These are phyloP conservation scores for Kalmusia sp. DNA, from an alignment of 2,329 filamentous ascomycete genomes.

Conservation along the genomic window DNA sequence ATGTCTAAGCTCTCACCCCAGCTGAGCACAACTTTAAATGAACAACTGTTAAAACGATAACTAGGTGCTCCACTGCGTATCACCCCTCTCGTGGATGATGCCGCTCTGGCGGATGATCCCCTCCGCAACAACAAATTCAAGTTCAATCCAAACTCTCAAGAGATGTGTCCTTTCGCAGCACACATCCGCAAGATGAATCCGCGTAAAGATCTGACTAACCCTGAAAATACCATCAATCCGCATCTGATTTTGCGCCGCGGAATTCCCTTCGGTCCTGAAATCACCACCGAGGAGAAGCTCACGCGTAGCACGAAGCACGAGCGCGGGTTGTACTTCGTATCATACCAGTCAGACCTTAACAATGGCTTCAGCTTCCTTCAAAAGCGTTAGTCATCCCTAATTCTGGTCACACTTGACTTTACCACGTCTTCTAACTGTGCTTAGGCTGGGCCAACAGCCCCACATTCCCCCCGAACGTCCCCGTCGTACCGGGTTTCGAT, in stretches of 20 bases:
- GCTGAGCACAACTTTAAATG: too few species aligned
- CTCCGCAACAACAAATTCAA: slow-evolving; percentile 15
- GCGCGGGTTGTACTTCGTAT: slow-evolving; percentile 15
- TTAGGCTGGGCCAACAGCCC: slow-evolving; percentile 9
- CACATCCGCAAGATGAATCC: slow-evolving; percentile 17
- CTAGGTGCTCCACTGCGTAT: slow-evolving; percentile 1
- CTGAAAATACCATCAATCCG: neutral
- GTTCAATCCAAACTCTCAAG: slow-evolving; percentile 5
- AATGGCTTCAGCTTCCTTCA: slow-evolving; percentile 13
- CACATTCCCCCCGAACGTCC: slow-evolving; percentile 2
- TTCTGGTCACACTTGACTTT: neutral
- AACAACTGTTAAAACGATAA: too few species aligned
- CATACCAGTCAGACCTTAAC: slow-evolving; percentile 5
- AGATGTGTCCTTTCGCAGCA: slow-evolving; percentile 13
- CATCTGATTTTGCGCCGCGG: slow-evolving; percentile 13
- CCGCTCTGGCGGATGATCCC: neutral
- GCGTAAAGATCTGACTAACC: neutral
- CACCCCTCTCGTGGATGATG: slow-evolving; percentile 3
- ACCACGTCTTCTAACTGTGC: neutral
- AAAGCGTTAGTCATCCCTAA: neutral
- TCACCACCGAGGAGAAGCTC: slow-evolving; percentile 8
- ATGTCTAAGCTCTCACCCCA: neutral
- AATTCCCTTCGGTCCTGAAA: slow-evolving; percentile 14
- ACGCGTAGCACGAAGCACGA: slow-evolving; percentile 2
- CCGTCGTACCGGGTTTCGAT: slow-evolving; percentile 6